A percentile compares a stretch with the other conserved stretches of the same genome.
These are phyloP conservation scores for Discostella stelligeroides DNA, from an alignment of 108 stramenopile species.

Conservation along the genomic window DNA sequence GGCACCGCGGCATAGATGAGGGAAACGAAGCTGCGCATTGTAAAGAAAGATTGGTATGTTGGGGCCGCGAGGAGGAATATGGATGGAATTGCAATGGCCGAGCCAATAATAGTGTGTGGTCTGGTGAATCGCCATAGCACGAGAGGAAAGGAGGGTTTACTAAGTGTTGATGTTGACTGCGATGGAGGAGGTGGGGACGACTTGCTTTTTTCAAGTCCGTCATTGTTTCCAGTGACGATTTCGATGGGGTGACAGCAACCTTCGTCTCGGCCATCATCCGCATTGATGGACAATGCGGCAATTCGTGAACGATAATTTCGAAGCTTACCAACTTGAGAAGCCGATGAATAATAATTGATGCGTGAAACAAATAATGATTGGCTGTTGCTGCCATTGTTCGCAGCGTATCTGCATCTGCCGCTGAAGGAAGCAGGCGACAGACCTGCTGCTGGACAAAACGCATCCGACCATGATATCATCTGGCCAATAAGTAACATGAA, in stretches of 20 bases:
- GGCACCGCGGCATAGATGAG: conserved; percentile 83
- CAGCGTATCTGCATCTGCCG: too few species aligned
- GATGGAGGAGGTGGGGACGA: conserved; percentile 36
- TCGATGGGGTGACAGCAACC: not conserved
- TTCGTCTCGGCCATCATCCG: conserved; percentile 1
- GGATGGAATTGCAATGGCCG: conserved; percentile 92
- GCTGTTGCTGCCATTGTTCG: too few species aligned
- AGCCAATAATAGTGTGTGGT: conserved; percentile 96
- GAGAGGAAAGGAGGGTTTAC: conserved; percentile 68
- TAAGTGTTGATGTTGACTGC: too few species aligned
- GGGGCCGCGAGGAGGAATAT: conserved; percentile 86
- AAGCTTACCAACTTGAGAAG: too few species aligned
- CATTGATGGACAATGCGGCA: not conserved
- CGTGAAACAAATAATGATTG: too few species aligned
- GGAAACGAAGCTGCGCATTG: conserved; percentile 45
- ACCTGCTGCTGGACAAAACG: too few species aligned
- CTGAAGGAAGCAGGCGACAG: too few species aligned
- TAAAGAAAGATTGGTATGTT: conserved; percentile 58
- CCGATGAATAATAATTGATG: too few species aligned
- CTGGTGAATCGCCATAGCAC: conserved; percentile 93
- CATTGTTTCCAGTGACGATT: not conserved
- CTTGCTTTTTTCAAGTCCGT: not conserved
- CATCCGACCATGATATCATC: too few species aligned
- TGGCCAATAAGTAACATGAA: too few species aligned
- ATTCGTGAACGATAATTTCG: not conserved